These are phyloP conservation scores for Oldenlandia corymbosa DNA, from an alignment of 257 asterid species.

Conservation along the genomic window DNA sequence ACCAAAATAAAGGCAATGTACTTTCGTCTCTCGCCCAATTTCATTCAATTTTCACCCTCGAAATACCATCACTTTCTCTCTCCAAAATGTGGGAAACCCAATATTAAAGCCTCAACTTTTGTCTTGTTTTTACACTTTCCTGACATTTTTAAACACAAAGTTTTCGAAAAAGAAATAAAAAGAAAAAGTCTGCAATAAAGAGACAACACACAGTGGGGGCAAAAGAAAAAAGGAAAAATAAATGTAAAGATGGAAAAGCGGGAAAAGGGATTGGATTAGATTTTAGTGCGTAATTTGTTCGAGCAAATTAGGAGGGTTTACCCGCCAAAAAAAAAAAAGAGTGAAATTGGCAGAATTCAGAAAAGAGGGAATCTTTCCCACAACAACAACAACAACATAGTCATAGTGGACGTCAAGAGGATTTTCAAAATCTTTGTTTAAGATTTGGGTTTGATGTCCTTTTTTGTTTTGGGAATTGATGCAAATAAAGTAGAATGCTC, in stretches of 20 bases:
- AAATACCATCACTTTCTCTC: conserved; percentile 15
- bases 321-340: conserved; percentile 25
- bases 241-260: conserved; percentile 8
- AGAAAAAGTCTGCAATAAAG: not conserved
- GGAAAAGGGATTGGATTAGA: conserved; percentile 22
- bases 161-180: too few species aligned
- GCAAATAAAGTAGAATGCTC: conserved; percentile 15
- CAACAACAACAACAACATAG: too few species aligned
- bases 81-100: conserved; percentile 8
- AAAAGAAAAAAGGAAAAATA: too few species aligned
- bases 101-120: not conserved
- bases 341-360: too few species aligned
- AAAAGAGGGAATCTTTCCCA: conserved; percentile 24
- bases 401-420: conserved; percentile 26
- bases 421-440: conserved; percentile 12
- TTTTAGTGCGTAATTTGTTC: conserved; percentile 5
- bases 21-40: conserved; percentile 1
- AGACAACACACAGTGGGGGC: too few species aligned
- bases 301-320: conserved; percentile 10
- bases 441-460: conserved; percentile 14
- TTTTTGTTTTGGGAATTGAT: conserved; percentile 27
- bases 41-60: conserved; percentile 1
- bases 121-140: not conserved
- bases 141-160: too few species aligned
- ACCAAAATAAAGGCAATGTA: conserved; percentile 24